Conservation (phyloP, 1,284 basidiomycete species). For the Cystobasidiaceae sp. region DNA sequence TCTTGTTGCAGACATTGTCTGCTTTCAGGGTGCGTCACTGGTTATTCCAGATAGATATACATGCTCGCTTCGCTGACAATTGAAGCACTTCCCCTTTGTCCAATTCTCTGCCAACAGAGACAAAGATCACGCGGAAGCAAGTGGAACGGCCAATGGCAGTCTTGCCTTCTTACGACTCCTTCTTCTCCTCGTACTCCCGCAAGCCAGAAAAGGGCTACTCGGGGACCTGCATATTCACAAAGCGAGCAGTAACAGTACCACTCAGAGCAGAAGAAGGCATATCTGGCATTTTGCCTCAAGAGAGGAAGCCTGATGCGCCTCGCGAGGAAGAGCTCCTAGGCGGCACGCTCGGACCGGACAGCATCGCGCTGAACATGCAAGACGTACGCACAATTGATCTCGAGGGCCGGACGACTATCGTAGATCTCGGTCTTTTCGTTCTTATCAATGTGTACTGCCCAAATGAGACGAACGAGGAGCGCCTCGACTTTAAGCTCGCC, state of each 20-base stretch:
- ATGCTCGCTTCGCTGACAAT: too few relatives aligned
- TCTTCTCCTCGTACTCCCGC: conserved; percentile 77
- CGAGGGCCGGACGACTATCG: conserved; percentile 71
- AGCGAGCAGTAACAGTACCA: conserved; percentile 58
- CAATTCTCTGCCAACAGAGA: conserved; percentile 56
- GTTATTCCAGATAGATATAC: too few relatives aligned
- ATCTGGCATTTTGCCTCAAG: conserved; percentile 55
- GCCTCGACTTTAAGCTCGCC: conserved; percentile 87
- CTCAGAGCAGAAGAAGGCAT: conserved; percentile 84
- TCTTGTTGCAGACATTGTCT: conserved; percentile 76
- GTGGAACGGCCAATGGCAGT: conserved; percentile 65
- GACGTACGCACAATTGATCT: conserved; percentile 54
- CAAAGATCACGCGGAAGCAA: conserved; percentile 68
- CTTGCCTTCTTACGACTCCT: conserved; percentile 66
- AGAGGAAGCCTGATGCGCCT: conserved; percentile 7
- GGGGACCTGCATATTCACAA: conserved; percentile 79
- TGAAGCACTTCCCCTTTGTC: background rate
- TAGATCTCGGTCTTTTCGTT: conserved; percentile 91
- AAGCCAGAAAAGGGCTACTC: conserved; percentile 62
- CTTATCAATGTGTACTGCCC: conserved; percentile 96
- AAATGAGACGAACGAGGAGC: conserved; percentile 78
- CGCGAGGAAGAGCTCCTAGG: conserved; percentile 17
- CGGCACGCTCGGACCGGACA: conserved; percentile 19
- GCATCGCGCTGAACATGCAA: conserved; percentile 26
- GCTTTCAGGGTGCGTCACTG: conserved; percentile 72